Base-by-base conservation (phyloP, 768 basidiomycete genomes). In the Suillus occidentalis region DNA sequence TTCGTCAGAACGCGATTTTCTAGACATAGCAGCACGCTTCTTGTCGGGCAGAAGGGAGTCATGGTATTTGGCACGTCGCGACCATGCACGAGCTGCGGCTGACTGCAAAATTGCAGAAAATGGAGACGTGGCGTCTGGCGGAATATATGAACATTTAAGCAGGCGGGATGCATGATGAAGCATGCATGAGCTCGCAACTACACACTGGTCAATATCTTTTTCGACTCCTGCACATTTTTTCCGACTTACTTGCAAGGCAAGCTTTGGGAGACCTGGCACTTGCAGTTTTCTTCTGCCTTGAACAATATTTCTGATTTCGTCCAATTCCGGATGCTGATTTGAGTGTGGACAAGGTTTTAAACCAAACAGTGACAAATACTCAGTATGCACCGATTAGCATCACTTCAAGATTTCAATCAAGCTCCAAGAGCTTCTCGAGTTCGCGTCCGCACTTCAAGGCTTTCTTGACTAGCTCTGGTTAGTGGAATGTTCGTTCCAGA, bases 21-120 rank as follows among this genome's bases (percentile, higher is more conserved):
- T 59, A 28, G 57, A 59, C 28, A 59, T 42, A 5, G 18, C 18
- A 12, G 39, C 40, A 59, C 6, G 28, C n/a, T 56, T 64, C 43
- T 53, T 63, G 58, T 60, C 14, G 39, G 37, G 25, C 7, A 22
- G 36, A 28, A 47, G 18, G 8, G 62, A 34, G 22, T 28, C 47
- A 43, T 63, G 59, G 59, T 64, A 61, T n/a, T 73, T 68, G 25
- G 68, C 66, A 34, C 66, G 73, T 62, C 78, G 76, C 34, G 73
- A 68, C 79, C 83, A 87, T 56, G 85, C 85, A 59, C 80, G 81
- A 67, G 78, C 78, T 22, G 85, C 85, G 63, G 84, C 85, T 45
- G 76, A 76, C 63, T 83, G 83, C 5, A 85, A 77, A 55, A 81
- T 75, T 57, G 77, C 74, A 36, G 75, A 72, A 67, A 85, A 82